Conservation (phyloP, 768 basidiomycete species). For the Amanita rimosa region DNA sequence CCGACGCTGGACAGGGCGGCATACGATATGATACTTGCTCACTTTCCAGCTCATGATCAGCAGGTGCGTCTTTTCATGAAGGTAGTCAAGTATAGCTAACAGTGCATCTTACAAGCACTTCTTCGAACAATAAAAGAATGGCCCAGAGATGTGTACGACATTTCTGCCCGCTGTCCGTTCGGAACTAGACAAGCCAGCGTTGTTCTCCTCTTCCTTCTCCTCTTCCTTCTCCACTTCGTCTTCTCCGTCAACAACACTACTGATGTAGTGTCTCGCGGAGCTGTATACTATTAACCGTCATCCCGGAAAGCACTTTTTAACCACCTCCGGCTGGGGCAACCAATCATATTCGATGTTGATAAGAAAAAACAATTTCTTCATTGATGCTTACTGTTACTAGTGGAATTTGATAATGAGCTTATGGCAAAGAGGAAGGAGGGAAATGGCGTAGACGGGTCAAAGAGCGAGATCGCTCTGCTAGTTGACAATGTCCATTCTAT, state of each 20-base stretch:
- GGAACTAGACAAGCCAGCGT: conserved; percentile 57
- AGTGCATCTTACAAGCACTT: conserved; percentile 41
- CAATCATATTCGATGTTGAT: conserved; percentile 94
- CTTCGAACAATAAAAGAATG: conserved; percentile 74
- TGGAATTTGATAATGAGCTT: conserved; percentile 91
- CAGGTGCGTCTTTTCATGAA: conserved; percentile 28
- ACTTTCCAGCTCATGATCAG: conserved; percentile 73
- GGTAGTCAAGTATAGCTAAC: background rate
- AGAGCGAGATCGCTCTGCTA: conserved; percentile 72
- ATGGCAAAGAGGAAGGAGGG: conserved; percentile 45
- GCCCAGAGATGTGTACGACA: conserved; percentile 88
- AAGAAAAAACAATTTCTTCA: conserved; percentile 85
- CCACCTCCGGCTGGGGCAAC: conserved; percentile 74
- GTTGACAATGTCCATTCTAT: conserved; percentile 96
- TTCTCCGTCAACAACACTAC: conserved; percentile 34
- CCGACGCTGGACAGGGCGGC: conserved; percentile 77
- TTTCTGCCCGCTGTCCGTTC: conserved; percentile 78
- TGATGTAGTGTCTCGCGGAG: conserved; percentile 95
- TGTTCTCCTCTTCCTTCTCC: too few species aligned
- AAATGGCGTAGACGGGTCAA: conserved; percentile 23
- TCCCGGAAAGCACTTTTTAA: conserved; percentile 87
- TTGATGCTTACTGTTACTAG: conserved; percentile 79
- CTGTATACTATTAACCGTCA: conserved; percentile 89
- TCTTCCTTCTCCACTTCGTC: conserved; percentile 26
- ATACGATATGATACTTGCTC: conserved; percentile 90